Evolutionary conservation across 2,329 filamentous ascomycete genomes (phyloP).

Genomic region (Penicillium verrucosum): DNA sequence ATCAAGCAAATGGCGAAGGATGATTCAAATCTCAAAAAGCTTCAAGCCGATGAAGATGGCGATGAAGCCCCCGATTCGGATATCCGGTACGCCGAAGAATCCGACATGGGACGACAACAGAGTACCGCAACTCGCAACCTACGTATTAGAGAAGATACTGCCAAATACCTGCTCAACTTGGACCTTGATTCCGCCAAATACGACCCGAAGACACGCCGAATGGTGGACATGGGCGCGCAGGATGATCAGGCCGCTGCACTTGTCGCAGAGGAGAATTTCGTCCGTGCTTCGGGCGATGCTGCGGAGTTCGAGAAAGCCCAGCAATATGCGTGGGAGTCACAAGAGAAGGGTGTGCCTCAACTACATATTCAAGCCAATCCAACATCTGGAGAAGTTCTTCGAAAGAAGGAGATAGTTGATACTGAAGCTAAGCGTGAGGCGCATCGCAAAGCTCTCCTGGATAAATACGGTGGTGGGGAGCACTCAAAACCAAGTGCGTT

Average conservation of each 20-base stretch:
- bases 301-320: slow-evolving; percentile 89
- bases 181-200: slow-evolving; percentile 97
- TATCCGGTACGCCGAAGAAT: slow-evolving; percentile 81
- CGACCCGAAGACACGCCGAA: slow-evolving; percentile 89
- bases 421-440: slow-evolving; percentile 65
- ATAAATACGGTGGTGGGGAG: slow-evolving; percentile 76
- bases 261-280: slow-evolving; percentile 90
- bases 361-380: slow-evolving; percentile 95
- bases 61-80: slow-evolving; percentile 42
- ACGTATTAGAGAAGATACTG: slow-evolving; percentile 90
- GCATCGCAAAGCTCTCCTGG: slow-evolving; percentile 66
- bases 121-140: slow-evolving; percentile 87
- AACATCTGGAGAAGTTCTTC: slow-evolving; percentile 80
- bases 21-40: slow-evolving; percentile 50
- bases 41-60: slow-evolving; percentile 56
- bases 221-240: slow-evolving; percentile 80
- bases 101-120: slow-evolving; percentile 93
- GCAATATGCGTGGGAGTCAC: slow-evolving; percentile 89
- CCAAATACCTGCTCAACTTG: slow-evolving; percentile 91
- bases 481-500: slow-evolving; percentile 60
- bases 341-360: slow-evolving; percentile 75
- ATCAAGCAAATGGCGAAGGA: slow-evolving; percentile 58
- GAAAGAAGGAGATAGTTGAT: slow-evolving; percentile 76
- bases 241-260: slow-evolving; percentile 75
- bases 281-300: slow-evolving; percentile 84